Conservation (phyloP, 441 rosid genomes). For the Euphorbia corollata region DNA sequence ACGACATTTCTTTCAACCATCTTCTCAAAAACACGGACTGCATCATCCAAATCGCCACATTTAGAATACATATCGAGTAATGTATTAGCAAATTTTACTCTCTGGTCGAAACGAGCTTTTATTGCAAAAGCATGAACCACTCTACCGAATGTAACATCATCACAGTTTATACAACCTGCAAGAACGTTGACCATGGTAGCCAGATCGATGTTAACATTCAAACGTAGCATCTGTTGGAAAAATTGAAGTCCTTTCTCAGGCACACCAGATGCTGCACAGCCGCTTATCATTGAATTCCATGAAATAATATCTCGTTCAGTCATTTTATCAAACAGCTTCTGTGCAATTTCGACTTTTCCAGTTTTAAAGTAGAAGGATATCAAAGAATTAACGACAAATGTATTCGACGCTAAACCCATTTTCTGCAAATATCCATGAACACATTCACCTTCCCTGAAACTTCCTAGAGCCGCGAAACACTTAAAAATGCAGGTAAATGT, state of each 20-base stretch:
- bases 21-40: slow-evolving; percentile 38
- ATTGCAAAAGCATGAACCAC: slow-evolving; percentile 45
- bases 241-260: slow-evolving; percentile 35
- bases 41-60: slow-evolving; percentile 42
- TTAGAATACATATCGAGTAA: slow-evolving; percentile 64
- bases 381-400: slow-evolving; percentile 43
- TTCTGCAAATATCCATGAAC: slow-evolving; percentile 51
- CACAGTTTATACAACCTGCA: slow-evolving; percentile 43
- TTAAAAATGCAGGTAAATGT: slow-evolving; percentile 53
- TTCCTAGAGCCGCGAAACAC: slow-evolving; percentile 41
- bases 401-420: slow-evolving; percentile 37
- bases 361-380: slow-evolving; percentile 41
- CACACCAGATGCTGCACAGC: slow-evolving; percentile 36
- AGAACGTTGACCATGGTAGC: slow-evolving; percentile 48
- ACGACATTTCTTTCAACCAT: slow-evolving; percentile 48
- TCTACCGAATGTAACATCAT: slow-evolving; percentile 34
- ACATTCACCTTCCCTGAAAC: slow-evolving; percentile 43
- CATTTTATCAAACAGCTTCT: slow-evolving; percentile 61
- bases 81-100: slow-evolving; percentile 39
- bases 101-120: slow-evolving; percentile 30
- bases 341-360: slow-evolving; percentile 37
- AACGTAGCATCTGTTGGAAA: slow-evolving; percentile 35
- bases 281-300: slow-evolving; percentile 65
- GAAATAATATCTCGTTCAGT: slow-evolving; percentile 50
- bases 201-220: slow-evolving; percentile 39